Conservation (phyloP, 2,329 filamentous ascomycete species). For the Arthroderma sp. region DNA sequence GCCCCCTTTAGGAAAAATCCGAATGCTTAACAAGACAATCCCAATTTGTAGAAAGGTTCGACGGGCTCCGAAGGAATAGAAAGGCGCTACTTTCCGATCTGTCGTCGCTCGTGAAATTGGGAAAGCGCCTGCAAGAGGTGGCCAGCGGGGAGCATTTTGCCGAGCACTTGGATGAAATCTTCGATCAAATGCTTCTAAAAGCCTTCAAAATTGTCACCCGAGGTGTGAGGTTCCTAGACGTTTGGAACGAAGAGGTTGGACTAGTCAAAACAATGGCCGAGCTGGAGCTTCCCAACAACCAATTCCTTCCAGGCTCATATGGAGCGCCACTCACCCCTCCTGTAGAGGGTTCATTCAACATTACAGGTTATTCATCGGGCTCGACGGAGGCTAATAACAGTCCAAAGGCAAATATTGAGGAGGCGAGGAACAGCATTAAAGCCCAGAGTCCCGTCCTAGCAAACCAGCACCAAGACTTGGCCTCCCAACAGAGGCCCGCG, state of each 20-base stretch:
- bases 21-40: conserved; percentile 79
- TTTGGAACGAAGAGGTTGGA: conserved; percentile 52
- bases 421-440: too few species aligned
- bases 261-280: conserved; percentile 29
- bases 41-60: conserved; percentile 57
- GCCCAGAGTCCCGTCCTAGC: too few species aligned
- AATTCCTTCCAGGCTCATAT: conserved; percentile 12
- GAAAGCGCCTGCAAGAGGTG: conserved; percentile 69
- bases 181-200: conserved; percentile 87
- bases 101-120: conserved; percentile 75
- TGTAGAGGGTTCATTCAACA: conserved; percentile 23
- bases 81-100: conserved; percentile 83
- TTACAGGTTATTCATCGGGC: conserved; percentile 1
- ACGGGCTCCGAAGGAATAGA: conserved; percentile 62
- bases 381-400: conserved; percentile 1
- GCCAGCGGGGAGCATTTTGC: conserved; percentile 37
- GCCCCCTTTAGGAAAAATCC: conserved; percentile 56
- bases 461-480: background rate
- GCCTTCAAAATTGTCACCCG: conserved; percentile 90
- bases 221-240: conserved; percentile 77
- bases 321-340: conserved; percentile 25
- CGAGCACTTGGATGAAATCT: conserved; percentile 39
- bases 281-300: conserved; percentile 18
- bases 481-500: conserved; percentile 13
- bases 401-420: too few species aligned